Evolutionary conservation across 305 asterid species (phyloP), one percentile per base, ranked within the genome.

Genomic region (Rubia peregrina): DNA sequence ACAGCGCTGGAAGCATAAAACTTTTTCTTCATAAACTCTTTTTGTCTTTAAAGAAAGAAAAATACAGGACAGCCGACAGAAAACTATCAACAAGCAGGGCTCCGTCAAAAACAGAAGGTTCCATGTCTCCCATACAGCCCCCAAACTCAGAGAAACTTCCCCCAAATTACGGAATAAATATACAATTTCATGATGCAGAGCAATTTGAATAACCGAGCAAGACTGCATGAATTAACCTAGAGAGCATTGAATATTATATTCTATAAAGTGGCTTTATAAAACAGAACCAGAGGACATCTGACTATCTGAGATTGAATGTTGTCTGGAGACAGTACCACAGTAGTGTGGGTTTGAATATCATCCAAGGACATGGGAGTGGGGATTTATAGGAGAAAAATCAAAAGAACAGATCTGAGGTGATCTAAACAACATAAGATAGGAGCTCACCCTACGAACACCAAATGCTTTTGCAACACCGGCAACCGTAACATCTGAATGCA

Each of bases 381-480:
- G 22, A 51, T 51, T 51, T 21, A 48, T 48, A 46, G 16, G 5
- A 12, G 53, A 48, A 48, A 48, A 2, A 36, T 49, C 61, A 9
- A 17, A 12, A 67, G 46, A 36, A 68, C 60, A 65, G 59, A 24
- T 8, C 59, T 68, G n/a, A 24, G 68, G 41, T 33, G 46, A 21
- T 61, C 51, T 16, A 65, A 36, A 55, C 21, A 12, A 33, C 65
- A 69, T 24, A 55, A 60, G 19, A 70, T 21, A 56, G 42, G 38
- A 69, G 76, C 81, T 55, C 75, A 89, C 97, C 88, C 70, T 73
- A 26, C 92, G 88, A 46, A 87, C 96, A 74, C 91, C 91, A 79
- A 87, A 91, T 72, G 97, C 98, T 85, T 92, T 91, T 68, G 96
- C 95, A 68, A 89, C 89, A 63, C 98, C 97, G 68, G 96, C 90